Conservation (phyloP, 208 protist genomes). For the Leishmania guyanensis region DNA sequence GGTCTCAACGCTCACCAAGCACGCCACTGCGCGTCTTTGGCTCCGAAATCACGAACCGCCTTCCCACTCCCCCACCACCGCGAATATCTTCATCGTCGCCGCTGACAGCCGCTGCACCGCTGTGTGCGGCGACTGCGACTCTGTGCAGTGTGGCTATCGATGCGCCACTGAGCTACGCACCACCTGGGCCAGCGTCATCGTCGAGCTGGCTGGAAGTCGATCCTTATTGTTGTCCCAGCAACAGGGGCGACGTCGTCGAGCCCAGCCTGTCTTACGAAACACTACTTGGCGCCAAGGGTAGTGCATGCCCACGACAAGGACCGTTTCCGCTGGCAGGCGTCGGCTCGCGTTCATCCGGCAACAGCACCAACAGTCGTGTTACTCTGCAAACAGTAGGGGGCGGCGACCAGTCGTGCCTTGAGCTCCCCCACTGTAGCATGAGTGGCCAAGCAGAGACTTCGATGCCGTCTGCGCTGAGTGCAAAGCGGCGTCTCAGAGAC, state of each 20-base stretch:
- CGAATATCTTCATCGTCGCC: background rate
- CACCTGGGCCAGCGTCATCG: background rate
- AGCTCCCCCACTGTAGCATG: background rate
- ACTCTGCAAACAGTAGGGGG: background rate
- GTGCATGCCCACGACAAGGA: background rate
- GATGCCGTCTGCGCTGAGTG: background rate
- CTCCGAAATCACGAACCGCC: constrained; percentile 10
- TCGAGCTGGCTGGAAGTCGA: background rate
- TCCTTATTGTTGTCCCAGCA: background rate
- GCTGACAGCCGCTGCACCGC: background rate
- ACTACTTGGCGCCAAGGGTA: background rate
- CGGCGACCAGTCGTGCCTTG: background rate
- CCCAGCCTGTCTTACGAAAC: background rate
- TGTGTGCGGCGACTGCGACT: background rate
- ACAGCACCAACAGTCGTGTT: background rate
- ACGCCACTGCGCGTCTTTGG: background rate
- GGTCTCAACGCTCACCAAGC: background rate
- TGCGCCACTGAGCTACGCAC: background rate
- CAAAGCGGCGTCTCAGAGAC: background rate
- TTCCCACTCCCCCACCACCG: background rate
- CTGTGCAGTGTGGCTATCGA: background rate
- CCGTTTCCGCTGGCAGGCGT: too few species aligned
- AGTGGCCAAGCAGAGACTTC: background rate
- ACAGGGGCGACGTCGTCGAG: background rate
- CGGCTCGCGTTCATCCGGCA: background rate